Evolutionary conservation across 768 basidiomycete genomes (phyloP), one percentile per base, ranked within the genome.

Genomic region (Lactarius trivialis): DNA sequence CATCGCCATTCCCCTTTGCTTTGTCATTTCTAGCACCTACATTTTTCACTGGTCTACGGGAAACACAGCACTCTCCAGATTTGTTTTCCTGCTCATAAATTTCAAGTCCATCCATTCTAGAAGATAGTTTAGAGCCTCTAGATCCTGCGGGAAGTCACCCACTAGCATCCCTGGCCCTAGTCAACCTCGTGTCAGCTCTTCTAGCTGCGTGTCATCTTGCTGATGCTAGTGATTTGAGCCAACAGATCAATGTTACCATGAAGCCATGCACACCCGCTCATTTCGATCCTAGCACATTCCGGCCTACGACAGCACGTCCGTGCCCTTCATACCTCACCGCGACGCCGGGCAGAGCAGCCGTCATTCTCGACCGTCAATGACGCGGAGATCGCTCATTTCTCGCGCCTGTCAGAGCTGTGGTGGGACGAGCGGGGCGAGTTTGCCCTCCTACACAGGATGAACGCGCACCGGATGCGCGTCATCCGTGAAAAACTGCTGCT

Each of bases 401-500:
- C 94, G 2, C 79, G 81, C 30, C 84, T 97, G 5, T 91, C 93
- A 2, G 85, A 88, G n/a, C 79, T 85, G 69, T 98, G 95, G 95
- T 98, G 95, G 94, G 86, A 95, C 73, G 92, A 96, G 70, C 82
- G 79, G 21, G 95, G 96, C 67, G 95, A 98, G 73, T 95, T 96
- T 71, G 79, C 77, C 3, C 76, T 93, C 39, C 76, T 99, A 36
- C 97, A 98, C 71, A 83, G 84, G 69, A 98, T 99, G 96, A 99
- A 99, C 75, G 93, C 94, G 1, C 81, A 87, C 12, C 79, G 97
- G 45, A 81, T 94, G 68, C 82, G 84, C 59, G 97, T 93, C 73
- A 81, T 99, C 33, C 81, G 83, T 43, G 82, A 91, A 67, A 93
- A 93, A 71, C 67, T 93, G 71, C 67, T 93, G 39, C 72, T 81